phyloP scores from a whole-genome alignment of 257 asterid genomes.

The Solanum virginianum region DNA sequence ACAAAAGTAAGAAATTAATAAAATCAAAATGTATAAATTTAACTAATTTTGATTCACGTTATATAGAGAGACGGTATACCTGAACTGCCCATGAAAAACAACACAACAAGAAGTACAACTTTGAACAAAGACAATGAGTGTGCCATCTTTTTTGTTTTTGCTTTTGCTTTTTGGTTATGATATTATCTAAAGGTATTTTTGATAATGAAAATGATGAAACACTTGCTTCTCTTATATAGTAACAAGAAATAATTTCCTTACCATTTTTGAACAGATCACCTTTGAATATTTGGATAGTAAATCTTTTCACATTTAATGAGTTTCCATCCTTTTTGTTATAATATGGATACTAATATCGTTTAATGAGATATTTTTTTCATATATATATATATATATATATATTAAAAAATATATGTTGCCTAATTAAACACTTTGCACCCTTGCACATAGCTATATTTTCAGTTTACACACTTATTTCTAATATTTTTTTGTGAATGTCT shows the following conservation, averaged over 20 bases:
- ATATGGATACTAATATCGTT: background rate
- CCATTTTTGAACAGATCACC: background rate
- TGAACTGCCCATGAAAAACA: background rate
- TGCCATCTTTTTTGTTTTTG: background rate
- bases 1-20: background rate
- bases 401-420: background rate
- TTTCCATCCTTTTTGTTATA: background rate
- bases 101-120: background rate
- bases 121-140: background rate
- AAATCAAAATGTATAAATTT: background rate
- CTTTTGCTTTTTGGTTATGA: background rate
- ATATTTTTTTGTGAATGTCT: no score
- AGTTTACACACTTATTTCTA: background rate
- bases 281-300: background rate
- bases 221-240: background rate
- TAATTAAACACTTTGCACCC: background rate
- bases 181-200: background rate
- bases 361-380: background rate
- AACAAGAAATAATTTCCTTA: background rate
- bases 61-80: background rate
- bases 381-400: background rate
- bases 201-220: background rate
- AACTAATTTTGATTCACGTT: background rate
- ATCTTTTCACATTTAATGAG: background rate
- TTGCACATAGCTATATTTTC: no score